Conservation (phyloP, 2,329 filamentous ascomycete species). For the Teratosphaeria destructans region DNA sequence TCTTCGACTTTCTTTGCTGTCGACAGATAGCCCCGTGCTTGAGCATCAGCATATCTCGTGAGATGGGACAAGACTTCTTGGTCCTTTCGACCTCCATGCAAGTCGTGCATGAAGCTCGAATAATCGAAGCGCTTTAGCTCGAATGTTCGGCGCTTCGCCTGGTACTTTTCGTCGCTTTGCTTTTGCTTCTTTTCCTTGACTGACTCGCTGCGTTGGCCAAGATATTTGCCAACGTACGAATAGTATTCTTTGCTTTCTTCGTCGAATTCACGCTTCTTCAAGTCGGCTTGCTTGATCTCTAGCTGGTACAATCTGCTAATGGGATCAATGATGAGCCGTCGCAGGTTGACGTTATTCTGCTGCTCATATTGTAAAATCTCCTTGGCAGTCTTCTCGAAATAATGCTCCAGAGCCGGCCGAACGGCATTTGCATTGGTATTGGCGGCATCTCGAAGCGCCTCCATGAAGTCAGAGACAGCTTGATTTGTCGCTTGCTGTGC, state of each 20-base stretch:
- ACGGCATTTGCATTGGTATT: slow-evolving; percentile 90
- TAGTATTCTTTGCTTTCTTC: slow-evolving; percentile 99
- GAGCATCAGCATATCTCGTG: slow-evolving; percentile 85
- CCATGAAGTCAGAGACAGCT: slow-evolving; percentile 70
- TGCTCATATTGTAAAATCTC: slow-evolving; percentile 83
- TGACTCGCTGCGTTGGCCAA: slow-evolving; percentile 92
- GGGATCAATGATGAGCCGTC: slow-evolving; percentile 90
- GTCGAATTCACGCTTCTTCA: slow-evolving; percentile 95
- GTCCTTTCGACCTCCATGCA: slow-evolving; percentile 97
- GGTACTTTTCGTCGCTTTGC: slow-evolving; percentile 93
- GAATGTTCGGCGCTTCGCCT: slow-evolving; percentile 84
- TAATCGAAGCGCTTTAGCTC: slow-evolving; percentile 98
- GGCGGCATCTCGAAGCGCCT: slow-evolving; percentile 76
- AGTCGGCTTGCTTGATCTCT: slow-evolving; percentile 95
- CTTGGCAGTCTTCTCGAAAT: slow-evolving; percentile 91
- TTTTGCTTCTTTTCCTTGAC: slow-evolving; percentile 94
- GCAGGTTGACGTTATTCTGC: slow-evolving; percentile 71
- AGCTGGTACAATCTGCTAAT: slow-evolving; percentile 82
- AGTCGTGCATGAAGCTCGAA: slow-evolving; percentile 96
- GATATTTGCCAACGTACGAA: slow-evolving; percentile 83
- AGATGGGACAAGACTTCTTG: slow-evolving; percentile 92
- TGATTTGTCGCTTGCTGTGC: slow-evolving; percentile 80
- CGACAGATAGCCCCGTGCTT: slow-evolving; percentile 70
- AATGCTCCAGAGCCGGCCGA: slow-evolving; percentile 93
- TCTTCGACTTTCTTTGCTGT: slow-evolving; percentile 80